Base-by-base conservation (phyloP, 2,329 filamentous ascomycete species). In the Ceratocystis cubensis region DNA sequence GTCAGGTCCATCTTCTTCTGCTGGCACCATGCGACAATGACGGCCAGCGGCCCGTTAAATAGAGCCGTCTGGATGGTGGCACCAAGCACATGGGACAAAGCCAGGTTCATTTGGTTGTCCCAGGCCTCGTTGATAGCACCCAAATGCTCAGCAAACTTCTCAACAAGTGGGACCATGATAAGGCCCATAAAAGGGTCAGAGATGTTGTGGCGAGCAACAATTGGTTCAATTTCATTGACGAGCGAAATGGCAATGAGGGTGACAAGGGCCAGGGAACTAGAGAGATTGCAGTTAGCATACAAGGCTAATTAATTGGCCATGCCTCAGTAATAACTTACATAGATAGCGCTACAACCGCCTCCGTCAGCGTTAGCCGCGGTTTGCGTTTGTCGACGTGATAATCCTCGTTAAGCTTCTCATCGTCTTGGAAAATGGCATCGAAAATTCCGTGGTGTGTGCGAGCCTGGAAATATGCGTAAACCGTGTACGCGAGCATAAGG, bases 41-140 rank as follows among this genome's bases (percentile, higher is more conserved):
- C 85, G 6, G 90, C 86, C 3, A 96, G 81, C 0, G 92, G 91
- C 0, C 87, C 90, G 73, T 95, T 96, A 73, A 96, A 85, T 41
- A 96, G 82, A 0, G 91, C 90, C 0, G 92, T 96, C 76, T 96
- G 92, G 67, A 96, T 87, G 0, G 89, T 93, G 1, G 91, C 87
- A 61, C 90, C 91, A 53, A 96, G 84, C 65, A 94, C 89, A 74
- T 96, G 91, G 57, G 89, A 88, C 30, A 94, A 81, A 0, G 90
- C 89, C 75, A 92, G 87, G 77, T 94, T 94, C 81, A 92, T 91
- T 73, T 88, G 85, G 73, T 89, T 84, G 71, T 90, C 88, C 80
- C 85, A 93, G 28, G 90, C 90, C 79, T 95, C 90, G 71, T 94
- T 89, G 67, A 95, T 80, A 53, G 89, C 88, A 1, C 88, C 92